Evolutionary conservation across 306 rosid species (phyloP), one percentile per base, ranked within the genome.

Genomic region (Hylodesmum podocarpum): DNA sequence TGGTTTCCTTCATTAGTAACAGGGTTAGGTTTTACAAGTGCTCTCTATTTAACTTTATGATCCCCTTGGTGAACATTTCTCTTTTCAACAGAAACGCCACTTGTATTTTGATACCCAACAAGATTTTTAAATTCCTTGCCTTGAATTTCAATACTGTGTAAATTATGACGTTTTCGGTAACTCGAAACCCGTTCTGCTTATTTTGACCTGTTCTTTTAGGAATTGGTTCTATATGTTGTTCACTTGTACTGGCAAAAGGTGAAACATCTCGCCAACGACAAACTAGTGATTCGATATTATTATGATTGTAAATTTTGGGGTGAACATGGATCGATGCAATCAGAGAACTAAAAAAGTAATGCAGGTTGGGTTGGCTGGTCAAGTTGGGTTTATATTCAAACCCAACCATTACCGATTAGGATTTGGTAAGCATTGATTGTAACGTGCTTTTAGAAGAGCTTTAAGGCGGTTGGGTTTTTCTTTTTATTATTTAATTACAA

Each of bases 21-120:
- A 73, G 87, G 78, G 24, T 62, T 82, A 76, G 75, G 73, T 37
- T 81, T 81, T 75, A 66, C 74, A 71, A 24, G 18, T 73, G 47
- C 72, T 74, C 73, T 53, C 19, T 78, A 70, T 77, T 69, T 78
- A 83, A 74, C 84, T 58, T 25, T 36, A 50, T 70, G 25, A 24
- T 40, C 28, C 16, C 64, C 65, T 19, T 65, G 46, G 63, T 65
- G 77, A 66, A 39, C 76, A 14, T 54, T 78, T 81, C 68, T 43
- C 79, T 66, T 76, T 74, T 71, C 28, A 57, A 70, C 6, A 14
- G 47, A 11, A 4, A 46, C 49, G 1, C 51, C 31, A 36, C 33
- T 70, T 73, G 58, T 47, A 37, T 59, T 73, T 63, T 70, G 51
- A 46, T 65, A 66, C 64, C 68, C 72, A 29, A 47, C 55, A 40